Conservation (phyloP, 805 yeast genomes). For the Candida cerambycidarum region DNA sequence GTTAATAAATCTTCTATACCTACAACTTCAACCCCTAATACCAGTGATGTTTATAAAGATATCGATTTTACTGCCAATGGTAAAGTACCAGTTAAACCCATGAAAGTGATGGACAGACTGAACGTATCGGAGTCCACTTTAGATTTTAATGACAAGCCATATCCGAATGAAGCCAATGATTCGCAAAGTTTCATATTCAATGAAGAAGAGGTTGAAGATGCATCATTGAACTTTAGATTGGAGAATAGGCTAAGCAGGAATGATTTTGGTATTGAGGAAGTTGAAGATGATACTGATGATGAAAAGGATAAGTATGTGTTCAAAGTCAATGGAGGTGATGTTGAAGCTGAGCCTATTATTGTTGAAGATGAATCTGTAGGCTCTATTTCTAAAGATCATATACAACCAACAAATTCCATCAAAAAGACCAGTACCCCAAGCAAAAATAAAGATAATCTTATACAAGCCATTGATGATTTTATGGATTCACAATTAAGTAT, state of each 20-base stretch:
- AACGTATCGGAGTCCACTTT: constrained; percentile 10
- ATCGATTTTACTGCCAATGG: constrained; percentile 46
- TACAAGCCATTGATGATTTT: constrained; percentile 40
- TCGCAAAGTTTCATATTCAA: constrained; percentile 21
- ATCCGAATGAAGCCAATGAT: constrained; percentile 14
- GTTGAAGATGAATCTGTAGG: constrained; percentile 1
- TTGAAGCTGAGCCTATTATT: not conserved
- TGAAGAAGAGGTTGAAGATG: constrained; percentile 27
- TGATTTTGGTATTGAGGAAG: constrained; percentile 37
- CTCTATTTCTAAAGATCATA: too few relatives aligned
- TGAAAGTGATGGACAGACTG: constrained; percentile 31
- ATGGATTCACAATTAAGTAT: constrained; percentile 34
- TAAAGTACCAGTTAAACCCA: constrained; percentile 41
- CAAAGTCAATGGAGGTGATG: not conserved
- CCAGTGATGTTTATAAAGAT: constrained; percentile 27
- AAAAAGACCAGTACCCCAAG: not conserved
- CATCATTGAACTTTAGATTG: constrained; percentile 25
- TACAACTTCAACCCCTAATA: constrained; percentile 2
- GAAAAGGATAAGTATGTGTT: constrained; percentile 12
- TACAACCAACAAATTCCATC: too few relatives aligned
- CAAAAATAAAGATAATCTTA: constrained; percentile 20
- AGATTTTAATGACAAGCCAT: constrained; percentile 4
- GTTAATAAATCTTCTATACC: not conserved
- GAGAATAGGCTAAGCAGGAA: constrained; percentile 19
- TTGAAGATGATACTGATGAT: constrained; percentile 30